Conservation (phyloP, 2,329 filamentous ascomycete genomes). For the Fusarium mangiferae region DNA sequence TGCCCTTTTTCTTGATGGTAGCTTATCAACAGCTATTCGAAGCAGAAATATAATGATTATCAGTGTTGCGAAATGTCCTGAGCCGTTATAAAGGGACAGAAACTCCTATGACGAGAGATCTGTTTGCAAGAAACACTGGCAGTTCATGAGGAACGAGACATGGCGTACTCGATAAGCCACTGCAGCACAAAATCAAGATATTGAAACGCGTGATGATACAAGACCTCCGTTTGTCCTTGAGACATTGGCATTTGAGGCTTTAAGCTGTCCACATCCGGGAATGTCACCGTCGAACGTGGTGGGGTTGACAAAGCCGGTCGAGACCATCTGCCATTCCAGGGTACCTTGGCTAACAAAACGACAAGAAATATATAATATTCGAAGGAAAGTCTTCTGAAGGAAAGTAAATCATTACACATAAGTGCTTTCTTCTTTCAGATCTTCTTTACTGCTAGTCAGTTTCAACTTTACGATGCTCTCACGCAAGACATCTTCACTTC, state of each 20-base stretch:
- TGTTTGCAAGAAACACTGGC: too few relatives aligned
- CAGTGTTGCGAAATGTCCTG: rapidly evolving
- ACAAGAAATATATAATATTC: not conserved
- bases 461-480: conserved; percentile 2
- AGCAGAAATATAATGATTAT: rapidly evolving
- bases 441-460: not conserved
- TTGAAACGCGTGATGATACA: not conserved
- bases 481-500: not conserved
- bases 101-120: too few relatives aligned
- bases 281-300: conserved; percentile 5
- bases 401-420: too few relatives aligned
- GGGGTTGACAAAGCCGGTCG: conserved; percentile 6
- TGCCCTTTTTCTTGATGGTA: rapidly evolving
- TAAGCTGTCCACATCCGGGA: not conserved
- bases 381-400: rapidly evolving
- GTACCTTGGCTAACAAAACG: not conserved
- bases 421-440: too few relatives aligned
- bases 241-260: conserved; percentile 7
- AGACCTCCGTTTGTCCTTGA: not conserved
- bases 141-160: not conserved
- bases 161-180: conserved; percentile 2
- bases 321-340: conserved; percentile 21
- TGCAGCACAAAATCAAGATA: not conserved
- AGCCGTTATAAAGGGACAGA: not conserved
- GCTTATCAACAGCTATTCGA: not conserved